Conservation (phyloP, 78 protist genomes). For the Cyanophora paradoxa region DNA sequence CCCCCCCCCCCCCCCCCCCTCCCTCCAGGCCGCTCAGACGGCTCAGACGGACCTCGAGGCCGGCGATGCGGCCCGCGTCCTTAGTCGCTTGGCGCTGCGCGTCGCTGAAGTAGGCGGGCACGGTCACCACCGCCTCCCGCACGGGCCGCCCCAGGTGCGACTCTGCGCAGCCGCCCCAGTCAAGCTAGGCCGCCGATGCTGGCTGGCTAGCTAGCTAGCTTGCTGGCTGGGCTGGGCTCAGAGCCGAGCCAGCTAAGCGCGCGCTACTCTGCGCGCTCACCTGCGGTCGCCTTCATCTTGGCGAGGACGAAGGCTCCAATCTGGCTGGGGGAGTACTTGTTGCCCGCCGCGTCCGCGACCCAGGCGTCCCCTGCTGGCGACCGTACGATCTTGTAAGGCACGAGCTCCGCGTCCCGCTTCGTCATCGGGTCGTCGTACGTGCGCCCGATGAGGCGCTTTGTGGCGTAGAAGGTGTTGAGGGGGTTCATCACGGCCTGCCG, state of each 20-base stretch:
- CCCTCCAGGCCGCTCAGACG: too few species aligned
- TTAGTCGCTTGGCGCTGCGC: conserved; percentile 71
- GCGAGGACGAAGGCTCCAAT: conserved; percentile 92
- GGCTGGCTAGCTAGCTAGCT: too few species aligned
- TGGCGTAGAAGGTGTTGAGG: conserved; percentile 84
- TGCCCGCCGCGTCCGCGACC: conserved; percentile 28
- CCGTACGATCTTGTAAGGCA: conserved; percentile 49
- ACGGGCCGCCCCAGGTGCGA: conserved; percentile 44
- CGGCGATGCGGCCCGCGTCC: conserved; percentile 81
- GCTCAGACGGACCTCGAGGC: conserved; percentile 25
- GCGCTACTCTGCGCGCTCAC: too few species aligned
- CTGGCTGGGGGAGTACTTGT: conserved; percentile 75
- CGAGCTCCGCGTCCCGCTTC: conserved; percentile 27
- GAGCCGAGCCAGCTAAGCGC: neutral
- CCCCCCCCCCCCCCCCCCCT: neutral
- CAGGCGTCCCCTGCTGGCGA: conserved; percentile 9
- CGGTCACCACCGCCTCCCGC: conserved; percentile 86
- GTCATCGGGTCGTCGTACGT: conserved; percentile 16
- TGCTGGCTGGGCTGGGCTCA: too few species aligned
- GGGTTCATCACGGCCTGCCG: conserved; percentile 92
- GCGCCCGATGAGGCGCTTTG: conserved; percentile 80
- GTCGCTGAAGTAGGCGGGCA: conserved; percentile 96
- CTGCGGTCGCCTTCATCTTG: conserved; percentile 85
- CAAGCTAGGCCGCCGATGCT: too few species aligned
- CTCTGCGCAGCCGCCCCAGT: too few species aligned